Evolutionary conservation across 2,329 filamentous ascomycete species (phyloP).

Genomic region (Aspergillus japonicus): DNA sequence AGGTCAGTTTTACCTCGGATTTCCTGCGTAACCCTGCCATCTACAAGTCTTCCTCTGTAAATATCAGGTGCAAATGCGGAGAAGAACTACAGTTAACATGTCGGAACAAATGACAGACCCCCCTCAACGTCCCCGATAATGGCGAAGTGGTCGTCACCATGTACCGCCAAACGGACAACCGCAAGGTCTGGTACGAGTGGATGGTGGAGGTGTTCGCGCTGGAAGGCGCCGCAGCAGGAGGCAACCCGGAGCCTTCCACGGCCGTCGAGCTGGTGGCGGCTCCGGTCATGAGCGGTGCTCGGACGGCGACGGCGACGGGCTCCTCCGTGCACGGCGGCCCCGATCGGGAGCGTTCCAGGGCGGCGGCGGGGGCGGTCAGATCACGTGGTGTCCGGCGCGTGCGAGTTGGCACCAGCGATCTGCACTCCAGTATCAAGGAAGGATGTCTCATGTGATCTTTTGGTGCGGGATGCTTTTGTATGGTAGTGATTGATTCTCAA

Average conservation of each 20-base stretch:
- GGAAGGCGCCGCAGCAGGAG: conserved; percentile 17
- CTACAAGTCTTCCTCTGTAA: too few species aligned
- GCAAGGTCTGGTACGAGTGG: conserved; percentile 99
- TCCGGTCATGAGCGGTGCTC: conserved; percentile 34
- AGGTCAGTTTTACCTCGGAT: conserved; percentile 56
- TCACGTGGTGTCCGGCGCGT: conserved; percentile 27
- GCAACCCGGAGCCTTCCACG: conserved; percentile 14
- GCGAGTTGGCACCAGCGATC: conserved; percentile 46
- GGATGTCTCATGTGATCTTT: conserved; percentile 46
- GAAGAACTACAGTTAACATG: too few species aligned
- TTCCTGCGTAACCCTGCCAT: too few species aligned
- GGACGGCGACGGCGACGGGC: conserved; percentile 6
- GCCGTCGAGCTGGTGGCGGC: conserved; percentile 17
- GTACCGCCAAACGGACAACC: conserved; percentile 93
- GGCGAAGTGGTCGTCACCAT: conserved; percentile 87
- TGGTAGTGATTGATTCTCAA: too few species aligned
- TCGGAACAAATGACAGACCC: conserved; percentile 57
- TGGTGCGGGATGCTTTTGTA: too few species aligned
- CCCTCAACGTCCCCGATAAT: conserved; percentile 79
- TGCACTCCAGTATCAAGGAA: conserved; percentile 51
- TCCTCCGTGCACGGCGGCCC: not conserved
- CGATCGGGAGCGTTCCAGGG: conserved; percentile 19
- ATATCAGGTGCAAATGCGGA: too few species aligned
- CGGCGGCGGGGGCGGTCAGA: conserved; percentile 16
- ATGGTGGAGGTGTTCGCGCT: conserved; percentile 75